Base-by-base conservation (phyloP, 2,329 filamentous ascomycete species). In the Waltergamsia citrina region DNA sequence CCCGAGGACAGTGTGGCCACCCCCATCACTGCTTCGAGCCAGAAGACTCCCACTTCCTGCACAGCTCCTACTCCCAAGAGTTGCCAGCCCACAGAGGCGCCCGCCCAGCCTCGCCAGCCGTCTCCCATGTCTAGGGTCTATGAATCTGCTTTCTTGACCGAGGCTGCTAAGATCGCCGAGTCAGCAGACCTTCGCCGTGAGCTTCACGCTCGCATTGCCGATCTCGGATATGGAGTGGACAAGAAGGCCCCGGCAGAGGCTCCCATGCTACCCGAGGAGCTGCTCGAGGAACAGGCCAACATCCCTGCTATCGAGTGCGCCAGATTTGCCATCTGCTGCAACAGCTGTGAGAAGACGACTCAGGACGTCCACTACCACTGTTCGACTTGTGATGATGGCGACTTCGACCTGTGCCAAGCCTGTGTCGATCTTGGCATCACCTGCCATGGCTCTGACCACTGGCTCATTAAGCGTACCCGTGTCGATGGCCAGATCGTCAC, bases 291-390 rank as follows among this genome's bases (percentile, higher is more conserved):
- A n/a, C 29, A 30, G 11, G 6, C 7, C 28, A 27, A 15, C 25
- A 16, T 11, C 12, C 15, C 21, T 17, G 18, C 16, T 29, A 10
- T 9, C 38, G n/a, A 36, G 12, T 27, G 16, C 32, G 8, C 32
- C 17, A 18, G 36, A 38, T 94, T 88, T 59, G 83, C 84, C 10
- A 87, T 98, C 29, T 94, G 85, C 67, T 98, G 92, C 74, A 96
- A 98, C 63, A 73, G 76, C 54, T 98, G 92, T 59, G 81, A 86
- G 45, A 68, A 66, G 40, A 74, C 78, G 27, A 86, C 95, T 49
- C 74, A 81, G 19, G 78, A 86, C 46, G 74, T 78, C 33, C 90
- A 98, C 60, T 98, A 85, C 59, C 92, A 98, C 62, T 98, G 93
- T 67, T 84, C 84, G 44, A 85, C 83, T 38, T 98, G 92, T 53